Conservation (phyloP, 2,329 filamentous ascomycete species). For the Decorospora gaudefroyi region DNA sequence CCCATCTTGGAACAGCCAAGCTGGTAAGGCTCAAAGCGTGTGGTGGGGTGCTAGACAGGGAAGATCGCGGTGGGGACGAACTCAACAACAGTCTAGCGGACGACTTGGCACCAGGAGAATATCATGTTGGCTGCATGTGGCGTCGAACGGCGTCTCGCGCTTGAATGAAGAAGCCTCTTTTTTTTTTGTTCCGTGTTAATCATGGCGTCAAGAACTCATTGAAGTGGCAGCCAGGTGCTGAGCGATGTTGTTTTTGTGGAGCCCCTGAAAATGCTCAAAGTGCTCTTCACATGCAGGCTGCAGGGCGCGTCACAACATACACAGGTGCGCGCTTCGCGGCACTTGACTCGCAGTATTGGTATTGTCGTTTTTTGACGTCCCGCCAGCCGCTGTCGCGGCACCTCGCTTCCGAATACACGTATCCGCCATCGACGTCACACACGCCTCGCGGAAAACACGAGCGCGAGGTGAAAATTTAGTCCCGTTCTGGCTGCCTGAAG, state of each 20-base stretch:
- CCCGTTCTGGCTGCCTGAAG: not conserved
- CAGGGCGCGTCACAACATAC: no score
- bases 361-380: not conserved
- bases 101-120: slow-evolving; percentile 4
- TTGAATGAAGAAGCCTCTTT: slow-evolving; percentile 3
- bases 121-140: slow-evolving; percentile 2
- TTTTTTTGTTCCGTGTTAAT: no score
- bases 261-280: no score
- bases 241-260: no score
- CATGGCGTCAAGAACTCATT: no score
- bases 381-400: slow-evolving; percentile 1
- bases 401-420: not conserved
- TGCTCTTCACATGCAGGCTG: no score
- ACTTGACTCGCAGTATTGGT: not conserved
- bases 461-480: no score
- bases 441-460: slow-evolving; percentile 1
- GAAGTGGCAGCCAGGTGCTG: no score
- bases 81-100: slow-evolving; percentile 3
- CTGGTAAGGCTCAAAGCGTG: no score
- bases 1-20: no score
- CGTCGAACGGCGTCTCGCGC: slow-evolving; percentile 7
- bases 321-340: not conserved
- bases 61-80: slow-evolving; percentile 19
- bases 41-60: no score
- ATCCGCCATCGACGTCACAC: not conserved